Percentiles rank a stretch among this genome's conserved stretches.
phyloP scores from a whole-genome alignment of 2,329 filamentous ascomycete species.

The Pestalotiopsis sp. region DNA sequence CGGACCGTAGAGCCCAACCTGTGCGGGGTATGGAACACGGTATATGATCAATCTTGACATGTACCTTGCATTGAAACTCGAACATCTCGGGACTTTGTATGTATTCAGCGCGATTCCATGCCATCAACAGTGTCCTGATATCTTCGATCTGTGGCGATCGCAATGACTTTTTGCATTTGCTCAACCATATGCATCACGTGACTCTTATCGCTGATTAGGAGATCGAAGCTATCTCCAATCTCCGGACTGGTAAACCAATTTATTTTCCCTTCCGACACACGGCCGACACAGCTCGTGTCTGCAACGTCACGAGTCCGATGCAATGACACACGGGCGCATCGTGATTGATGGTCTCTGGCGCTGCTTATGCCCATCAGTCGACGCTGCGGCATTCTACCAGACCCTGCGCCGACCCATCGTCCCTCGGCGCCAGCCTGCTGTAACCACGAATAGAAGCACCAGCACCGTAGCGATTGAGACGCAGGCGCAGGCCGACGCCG shows the following conservation, averaged over 20 bases:
- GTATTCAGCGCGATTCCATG: not conserved
- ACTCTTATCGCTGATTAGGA: not conserved
- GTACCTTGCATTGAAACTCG: not conserved
- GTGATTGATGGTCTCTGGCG: conserved; percentile 62
- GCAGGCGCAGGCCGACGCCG: not conserved
- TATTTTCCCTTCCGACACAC: not conserved
- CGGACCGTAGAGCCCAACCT: not conserved
- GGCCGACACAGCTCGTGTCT: not conserved
- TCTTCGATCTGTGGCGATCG: too few species aligned
- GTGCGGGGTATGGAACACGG: not conserved
- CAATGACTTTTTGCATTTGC: not conserved
- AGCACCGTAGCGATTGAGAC: not conserved
- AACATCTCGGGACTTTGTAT: not conserved
- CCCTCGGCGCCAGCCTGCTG: conserved; percentile 15
- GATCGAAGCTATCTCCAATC: conserved; percentile 9
- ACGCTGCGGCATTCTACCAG: conserved; percentile 36
- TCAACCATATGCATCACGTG: not conserved
- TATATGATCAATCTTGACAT: not conserved
- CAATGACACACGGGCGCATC: conserved; percentile 39
- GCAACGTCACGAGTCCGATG: not conserved
- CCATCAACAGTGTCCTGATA: not conserved
- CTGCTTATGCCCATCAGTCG: conserved; percentile 60
- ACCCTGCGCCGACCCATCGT: conserved; percentile 24
- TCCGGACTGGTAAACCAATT: not conserved
- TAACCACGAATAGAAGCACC: not conserved